A percentile compares a stretch with the other conserved stretches of the same genome.
Evolutionary conservation across 75 land plant genomes (phyloP).

Genomic region (Azolla pinnata): DNA sequence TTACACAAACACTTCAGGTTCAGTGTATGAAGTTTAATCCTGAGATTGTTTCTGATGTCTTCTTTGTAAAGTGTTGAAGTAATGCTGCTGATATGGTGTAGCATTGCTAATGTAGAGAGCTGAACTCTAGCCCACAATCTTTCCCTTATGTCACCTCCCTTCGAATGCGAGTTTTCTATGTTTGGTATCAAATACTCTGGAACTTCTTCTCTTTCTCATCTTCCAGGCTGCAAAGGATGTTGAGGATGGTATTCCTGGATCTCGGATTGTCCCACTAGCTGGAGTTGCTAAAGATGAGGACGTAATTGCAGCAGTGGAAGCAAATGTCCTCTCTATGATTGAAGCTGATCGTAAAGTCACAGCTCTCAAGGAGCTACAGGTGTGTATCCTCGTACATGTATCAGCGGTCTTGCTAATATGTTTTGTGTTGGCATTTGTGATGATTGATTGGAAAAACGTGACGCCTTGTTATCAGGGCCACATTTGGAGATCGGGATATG

Average conservation of each 20-base stretch:
- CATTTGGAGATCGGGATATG: conserved; percentile 92
- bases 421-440: too few relatives aligned
- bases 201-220: background rate
- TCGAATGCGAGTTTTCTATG: too few relatives aligned
- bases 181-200: background rate
- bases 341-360: conserved; percentile 92
- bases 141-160: too few relatives aligned
- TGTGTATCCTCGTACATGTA: too few relatives aligned
- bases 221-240: conserved; percentile 68
- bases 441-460: background rate
- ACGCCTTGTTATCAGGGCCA: conserved; percentile 55
- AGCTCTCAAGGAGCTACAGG: conserved; percentile 88
- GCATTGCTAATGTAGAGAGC: too few relatives aligned
- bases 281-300: conserved; percentile 57
- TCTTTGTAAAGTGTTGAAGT: too few relatives aligned
- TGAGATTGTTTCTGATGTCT: background rate
- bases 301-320: conserved; percentile 63
- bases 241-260: conserved; percentile 47
- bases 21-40: background rate
- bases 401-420: too few relatives aligned
- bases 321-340: conserved; percentile 88
- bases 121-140: too few relatives aligned
- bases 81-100: too few relatives aligned
- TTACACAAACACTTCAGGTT: too few relatives aligned
- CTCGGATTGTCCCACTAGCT: conserved; percentile 56